Percentiles rank a stretch among this genome's conserved stretches.
phyloP scores from a whole-genome alignment of 768 basidiomycete genomes.

The Neoboletus brunneissimus region DNA sequence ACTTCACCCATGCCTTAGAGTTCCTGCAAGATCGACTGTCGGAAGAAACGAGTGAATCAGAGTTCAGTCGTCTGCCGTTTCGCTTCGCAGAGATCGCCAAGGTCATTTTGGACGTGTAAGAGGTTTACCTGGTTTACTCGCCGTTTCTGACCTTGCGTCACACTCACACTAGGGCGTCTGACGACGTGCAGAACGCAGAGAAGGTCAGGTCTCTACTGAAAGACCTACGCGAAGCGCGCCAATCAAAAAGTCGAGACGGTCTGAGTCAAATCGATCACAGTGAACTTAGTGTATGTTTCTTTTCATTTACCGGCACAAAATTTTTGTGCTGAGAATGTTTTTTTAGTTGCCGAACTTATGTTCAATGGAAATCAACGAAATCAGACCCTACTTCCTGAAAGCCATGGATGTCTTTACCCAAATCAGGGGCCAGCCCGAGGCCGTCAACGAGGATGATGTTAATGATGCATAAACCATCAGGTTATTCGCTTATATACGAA shows the following conservation, averaged over 20 bases:
- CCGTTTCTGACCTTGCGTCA: background rate
- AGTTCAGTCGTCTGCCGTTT: slow-evolving; percentile 81
- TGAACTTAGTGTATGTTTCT: slow-evolving; percentile 69
- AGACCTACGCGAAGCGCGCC: slow-evolving; percentile 93
- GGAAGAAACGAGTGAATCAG: slow-evolving; percentile 68
- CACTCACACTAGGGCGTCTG: slow-evolving; percentile 63
- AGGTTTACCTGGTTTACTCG: background rate
- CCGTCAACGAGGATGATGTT: background rate
- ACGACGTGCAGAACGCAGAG: slow-evolving; percentile 85
- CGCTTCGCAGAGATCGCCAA: slow-evolving; percentile 90
- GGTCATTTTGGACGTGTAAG: slow-evolving; percentile 89
- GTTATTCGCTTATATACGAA: background rate
- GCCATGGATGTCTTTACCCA: slow-evolving; percentile 74
- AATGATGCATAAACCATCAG: slow-evolving; percentile 1
- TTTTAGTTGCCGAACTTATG: slow-evolving; percentile 76
- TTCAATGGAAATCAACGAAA: slow-evolving; percentile 93
- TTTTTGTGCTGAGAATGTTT: background rate
- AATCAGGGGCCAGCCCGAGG: slow-evolving; percentile 35
- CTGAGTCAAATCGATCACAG: slow-evolving; percentile 76
- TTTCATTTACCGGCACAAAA: background rate
- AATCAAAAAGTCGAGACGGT: slow-evolving; percentile 90
- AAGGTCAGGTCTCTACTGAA: slow-evolving; percentile 83
- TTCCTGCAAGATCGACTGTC: slow-evolving; percentile 72
- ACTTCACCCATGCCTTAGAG: slow-evolving; percentile 44
- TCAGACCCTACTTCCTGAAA: slow-evolving; percentile 82